phyloP scores from a whole-genome alignment of 1,284 basidiomycete species.

The Microbotryum lychnidis-dioicae region DNA sequence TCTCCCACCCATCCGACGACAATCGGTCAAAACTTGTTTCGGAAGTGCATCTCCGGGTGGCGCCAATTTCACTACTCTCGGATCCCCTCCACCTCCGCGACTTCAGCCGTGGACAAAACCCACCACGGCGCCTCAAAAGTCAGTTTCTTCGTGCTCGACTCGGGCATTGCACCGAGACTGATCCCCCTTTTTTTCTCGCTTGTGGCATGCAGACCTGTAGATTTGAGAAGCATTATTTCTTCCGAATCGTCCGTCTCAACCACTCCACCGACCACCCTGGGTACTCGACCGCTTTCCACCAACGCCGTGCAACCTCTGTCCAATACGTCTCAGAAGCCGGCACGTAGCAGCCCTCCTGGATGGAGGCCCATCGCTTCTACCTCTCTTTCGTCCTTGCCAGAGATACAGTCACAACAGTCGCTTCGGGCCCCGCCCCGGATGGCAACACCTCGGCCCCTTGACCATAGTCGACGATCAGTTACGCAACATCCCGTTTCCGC shows the following conservation, averaged over 20 bases:
- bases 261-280: not conserved
- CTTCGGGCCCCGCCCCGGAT: not conserved
- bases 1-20: constrained; percentile 27
- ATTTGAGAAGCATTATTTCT: constrained; percentile 79
- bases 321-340: too few species aligned
- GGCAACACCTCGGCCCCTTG: not conserved
- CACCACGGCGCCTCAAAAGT: not conserved
- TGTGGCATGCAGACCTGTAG: constrained; percentile 40
- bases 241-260: constrained; percentile 10
- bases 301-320: too few species aligned
- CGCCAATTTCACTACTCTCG: constrained; percentile 23
- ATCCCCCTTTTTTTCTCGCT: not conserved
- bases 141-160: not conserved
- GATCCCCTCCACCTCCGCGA: constrained; percentile 25
- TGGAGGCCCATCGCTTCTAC: not conserved
- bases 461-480: too few species aligned
- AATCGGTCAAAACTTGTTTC: constrained; percentile 4
- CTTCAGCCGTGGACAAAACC: constrained; percentile 26
- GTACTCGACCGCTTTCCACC: not conserved
- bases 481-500: not conserved
- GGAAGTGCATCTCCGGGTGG: constrained; percentile 9
- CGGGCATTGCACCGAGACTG: not conserved
- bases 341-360: not conserved
- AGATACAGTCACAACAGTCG: constrained; percentile 3
- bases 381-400: not conserved